These are phyloP conservation scores for Anthostomella pinea DNA, from an alignment of 2,329 filamentous ascomycete species.

Conservation along the genomic window DNA sequence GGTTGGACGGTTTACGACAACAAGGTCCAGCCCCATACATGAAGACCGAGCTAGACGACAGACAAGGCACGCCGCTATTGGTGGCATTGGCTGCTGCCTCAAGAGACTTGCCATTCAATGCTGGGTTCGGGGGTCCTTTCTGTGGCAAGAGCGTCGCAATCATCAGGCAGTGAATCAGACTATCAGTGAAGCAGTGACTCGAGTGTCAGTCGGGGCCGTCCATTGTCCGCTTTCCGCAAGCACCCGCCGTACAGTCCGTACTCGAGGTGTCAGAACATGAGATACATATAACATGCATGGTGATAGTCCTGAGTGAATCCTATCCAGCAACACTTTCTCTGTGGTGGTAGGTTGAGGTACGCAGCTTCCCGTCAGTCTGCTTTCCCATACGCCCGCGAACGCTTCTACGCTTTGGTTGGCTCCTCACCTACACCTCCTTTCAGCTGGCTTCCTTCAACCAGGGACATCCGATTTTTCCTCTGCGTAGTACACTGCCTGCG, in stretches of 20 bases:
- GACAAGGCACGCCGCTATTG: constrained; percentile 1
- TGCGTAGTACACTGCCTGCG: constrained; percentile 6
- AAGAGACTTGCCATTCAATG: not conserved
- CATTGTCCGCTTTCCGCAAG: too few relatives aligned
- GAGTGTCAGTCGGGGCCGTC: not conserved
- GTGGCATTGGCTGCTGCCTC: too few relatives aligned
- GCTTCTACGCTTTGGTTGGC: constrained; percentile 19
- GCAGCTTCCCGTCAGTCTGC: constrained; percentile 13
- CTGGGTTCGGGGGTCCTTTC: not conserved
- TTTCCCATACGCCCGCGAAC: constrained; percentile 4
- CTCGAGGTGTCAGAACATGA: too few relatives aligned
- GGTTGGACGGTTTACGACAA: constrained; percentile 43
- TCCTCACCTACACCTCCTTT: constrained; percentile 17
- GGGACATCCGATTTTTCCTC: not conserved
- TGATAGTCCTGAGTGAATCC: constrained; percentile 3
- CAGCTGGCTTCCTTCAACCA: constrained; percentile 22
- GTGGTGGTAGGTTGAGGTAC: constrained; percentile 23
- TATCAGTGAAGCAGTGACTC: not conserved
- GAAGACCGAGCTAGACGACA: constrained; percentile 19
- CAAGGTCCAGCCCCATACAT: constrained; percentile 23
- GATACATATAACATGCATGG: not conserved
- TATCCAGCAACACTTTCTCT: constrained; percentile 1
- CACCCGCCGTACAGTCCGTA: too few relatives aligned
- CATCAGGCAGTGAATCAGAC: too few relatives aligned
- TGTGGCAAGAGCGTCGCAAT: constrained; percentile 1